phyloP scores from a whole-genome alignment of 164 flowering plant genomes.

The Magnolia sinica region DNA sequence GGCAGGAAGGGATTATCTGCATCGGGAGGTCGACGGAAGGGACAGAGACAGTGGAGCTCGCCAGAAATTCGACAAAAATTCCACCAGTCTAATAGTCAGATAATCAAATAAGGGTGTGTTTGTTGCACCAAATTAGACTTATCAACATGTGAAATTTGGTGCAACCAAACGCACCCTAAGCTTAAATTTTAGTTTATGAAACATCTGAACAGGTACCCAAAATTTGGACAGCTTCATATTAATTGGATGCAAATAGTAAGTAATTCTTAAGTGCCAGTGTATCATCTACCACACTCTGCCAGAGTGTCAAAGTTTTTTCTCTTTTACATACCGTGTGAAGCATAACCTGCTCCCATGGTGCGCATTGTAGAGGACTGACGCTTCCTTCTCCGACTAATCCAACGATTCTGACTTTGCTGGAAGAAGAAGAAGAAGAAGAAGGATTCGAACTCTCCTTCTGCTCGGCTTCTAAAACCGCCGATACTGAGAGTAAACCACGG shows the following conservation, averaged over 20 bases:
- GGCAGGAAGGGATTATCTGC: no score
- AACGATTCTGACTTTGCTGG: slow-evolving; percentile 53
- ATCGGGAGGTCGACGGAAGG: no score
- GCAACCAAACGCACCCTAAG: no score
- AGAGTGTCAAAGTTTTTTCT: no score
- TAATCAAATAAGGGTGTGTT: no score
- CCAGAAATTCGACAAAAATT: no score
- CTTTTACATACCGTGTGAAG: slow-evolving; percentile 58
- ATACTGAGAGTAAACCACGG: not conserved
- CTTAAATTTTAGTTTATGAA: not conserved
- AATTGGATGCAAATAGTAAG: not conserved
- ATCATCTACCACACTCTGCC: no score
- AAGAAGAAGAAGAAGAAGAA: slow-evolving; percentile 7
- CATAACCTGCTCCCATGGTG: slow-evolving; percentile 86
- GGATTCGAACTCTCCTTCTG: slow-evolving; percentile 5
- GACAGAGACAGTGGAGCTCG: no score
- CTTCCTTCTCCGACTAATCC: slow-evolving; percentile 72
- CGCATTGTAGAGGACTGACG: slow-evolving; percentile 61
- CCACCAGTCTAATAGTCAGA: no score
- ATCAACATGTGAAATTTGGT: not conserved
- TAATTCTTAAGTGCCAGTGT: no score
- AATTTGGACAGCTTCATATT: not conserved
- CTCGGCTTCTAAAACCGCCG: slow-evolving; percentile 29
- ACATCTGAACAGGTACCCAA: not conserved
- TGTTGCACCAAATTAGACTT: not conserved